Conservation (phyloP, 495 filamentous ascomycete species). For the Annulohypoxylon maeteangense region DNA sequence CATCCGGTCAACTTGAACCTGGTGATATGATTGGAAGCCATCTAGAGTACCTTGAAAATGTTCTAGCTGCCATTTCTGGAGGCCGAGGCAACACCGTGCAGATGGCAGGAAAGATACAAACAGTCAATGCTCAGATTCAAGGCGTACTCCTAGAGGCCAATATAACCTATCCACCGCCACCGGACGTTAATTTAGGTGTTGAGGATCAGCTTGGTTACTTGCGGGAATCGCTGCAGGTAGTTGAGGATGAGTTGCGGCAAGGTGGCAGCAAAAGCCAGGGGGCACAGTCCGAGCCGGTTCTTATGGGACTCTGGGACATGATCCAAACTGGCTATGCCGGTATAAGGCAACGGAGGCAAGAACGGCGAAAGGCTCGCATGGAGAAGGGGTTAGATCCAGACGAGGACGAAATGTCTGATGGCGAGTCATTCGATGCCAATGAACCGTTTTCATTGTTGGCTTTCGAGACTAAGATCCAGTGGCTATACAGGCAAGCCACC, state of each 20-base stretch:
- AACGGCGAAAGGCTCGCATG: conserved; percentile 58
- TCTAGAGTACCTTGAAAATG: conserved; percentile 55
- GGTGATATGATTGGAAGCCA: conserved; percentile 56
- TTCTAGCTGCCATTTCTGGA: conserved; percentile 44
- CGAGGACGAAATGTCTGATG: conserved; percentile 58
- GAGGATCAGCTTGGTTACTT: conserved; percentile 57
- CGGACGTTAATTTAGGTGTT: conserved; percentile 35
- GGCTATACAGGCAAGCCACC: conserved; percentile 71
- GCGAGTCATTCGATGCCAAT: conserved; percentile 60
- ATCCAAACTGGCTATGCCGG: conserved; percentile 72
- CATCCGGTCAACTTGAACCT: conserved; percentile 49
- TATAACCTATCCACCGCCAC: conserved; percentile 43
- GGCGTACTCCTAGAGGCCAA: conserved; percentile 45
- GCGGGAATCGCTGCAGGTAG: conserved; percentile 44
- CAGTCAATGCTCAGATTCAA: conserved; percentile 48
- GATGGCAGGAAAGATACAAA: conserved; percentile 46
- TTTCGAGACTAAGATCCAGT: conserved; percentile 81
- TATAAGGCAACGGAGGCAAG: conserved; percentile 62
- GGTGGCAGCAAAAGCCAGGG: conserved; percentile 52
- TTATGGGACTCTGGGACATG: conserved; percentile 78
- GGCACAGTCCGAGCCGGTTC: conserved; percentile 67
- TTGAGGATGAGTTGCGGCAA: conserved; percentile 50
- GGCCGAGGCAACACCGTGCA: conserved; percentile 44
- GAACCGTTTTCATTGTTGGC: conserved; percentile 72
- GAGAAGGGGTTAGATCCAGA: conserved; percentile 57